Percentiles rank a stretch among this genome's conserved stretches.
Evolutionary conservation across 345 rosid species (phyloP).

Genomic region (Viola odorata): DNA sequence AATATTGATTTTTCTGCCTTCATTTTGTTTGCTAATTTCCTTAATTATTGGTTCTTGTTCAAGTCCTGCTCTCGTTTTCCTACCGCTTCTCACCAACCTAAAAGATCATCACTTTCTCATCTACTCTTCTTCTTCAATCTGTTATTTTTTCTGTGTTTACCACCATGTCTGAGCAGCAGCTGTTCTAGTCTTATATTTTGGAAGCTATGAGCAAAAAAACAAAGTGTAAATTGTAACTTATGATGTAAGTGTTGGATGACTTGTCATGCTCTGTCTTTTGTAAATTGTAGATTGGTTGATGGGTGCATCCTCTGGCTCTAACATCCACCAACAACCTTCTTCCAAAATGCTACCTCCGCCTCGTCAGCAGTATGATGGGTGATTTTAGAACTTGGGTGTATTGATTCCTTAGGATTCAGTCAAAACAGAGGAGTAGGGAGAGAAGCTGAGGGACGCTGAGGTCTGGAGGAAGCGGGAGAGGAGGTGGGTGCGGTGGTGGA

Average conservation of each 20-base stretch:
- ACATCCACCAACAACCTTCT: slow-evolving; percentile 54
- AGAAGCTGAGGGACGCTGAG: too few relatives aligned
- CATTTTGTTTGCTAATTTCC: not conserved
- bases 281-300: slow-evolving; percentile 25
- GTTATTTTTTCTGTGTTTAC: not conserved
- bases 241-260: too few relatives aligned
- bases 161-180: not conserved
- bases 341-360: slow-evolving; percentile 73
- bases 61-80: not conserved
- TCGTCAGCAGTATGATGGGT: slow-evolving; percentile 43
- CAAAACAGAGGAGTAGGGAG: too few relatives aligned
- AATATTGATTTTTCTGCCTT: not conserved
- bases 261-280: not conserved
- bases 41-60: not conserved
- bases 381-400: too few relatives aligned
- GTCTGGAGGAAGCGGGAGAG: too few relatives aligned
- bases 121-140: not conserved
- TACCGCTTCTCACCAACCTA: too few relatives aligned
- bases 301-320: slow-evolving; percentile 93
- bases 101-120: not conserved
- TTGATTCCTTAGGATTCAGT: too few relatives aligned
- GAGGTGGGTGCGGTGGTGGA: too few relatives aligned
- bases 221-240: not conserved
- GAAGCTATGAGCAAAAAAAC: too few relatives aligned
- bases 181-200: not conserved